These are phyloP conservation scores for Naganishia cerealis DNA, from an alignment of 1,284 basidiomycete genomes.

Conservation along the genomic window DNA sequence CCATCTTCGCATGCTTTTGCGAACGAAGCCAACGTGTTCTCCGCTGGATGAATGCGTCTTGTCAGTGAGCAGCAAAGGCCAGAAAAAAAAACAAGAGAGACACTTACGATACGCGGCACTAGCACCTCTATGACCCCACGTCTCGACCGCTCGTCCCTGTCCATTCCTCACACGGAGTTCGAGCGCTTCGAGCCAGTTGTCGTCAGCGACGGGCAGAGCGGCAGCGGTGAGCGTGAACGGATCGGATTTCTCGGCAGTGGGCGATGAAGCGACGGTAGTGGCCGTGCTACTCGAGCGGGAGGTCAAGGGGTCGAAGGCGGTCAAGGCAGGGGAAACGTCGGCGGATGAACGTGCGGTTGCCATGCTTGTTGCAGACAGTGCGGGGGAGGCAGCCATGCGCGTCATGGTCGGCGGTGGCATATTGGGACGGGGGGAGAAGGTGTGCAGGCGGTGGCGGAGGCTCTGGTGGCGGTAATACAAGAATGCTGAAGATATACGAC, in stretches of 20 bases:
- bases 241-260: constrained; percentile 19
- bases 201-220: not conserved
- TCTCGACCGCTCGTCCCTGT: constrained; percentile 59
- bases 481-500: not conserved
- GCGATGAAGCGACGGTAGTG: constrained; percentile 22
- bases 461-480: not conserved
- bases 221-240: constrained; percentile 10
- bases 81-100: constrained; percentile 1
- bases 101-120: constrained; percentile 67
- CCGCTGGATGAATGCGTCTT: constrained; percentile 55
- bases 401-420: not conserved
- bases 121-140: constrained; percentile 93
- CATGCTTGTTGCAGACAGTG: constrained; percentile 5
- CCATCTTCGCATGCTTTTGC: constrained; percentile 88
- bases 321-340: constrained; percentile 26
- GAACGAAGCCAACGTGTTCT: constrained; percentile 90
- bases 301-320: constrained; percentile 23
- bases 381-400: constrained; percentile 1
- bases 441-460: not conserved
- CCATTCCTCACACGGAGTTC: constrained; percentile 21
- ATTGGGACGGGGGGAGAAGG: not conserved
- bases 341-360: constrained; percentile 1
- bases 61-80: not conserved
- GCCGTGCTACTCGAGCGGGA: constrained; percentile 6
- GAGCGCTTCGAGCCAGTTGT: not conserved